Evolutionary conservation across 2,329 filamentous ascomycete species (phyloP).

Genomic region (Exophiala aquamarina): DNA sequence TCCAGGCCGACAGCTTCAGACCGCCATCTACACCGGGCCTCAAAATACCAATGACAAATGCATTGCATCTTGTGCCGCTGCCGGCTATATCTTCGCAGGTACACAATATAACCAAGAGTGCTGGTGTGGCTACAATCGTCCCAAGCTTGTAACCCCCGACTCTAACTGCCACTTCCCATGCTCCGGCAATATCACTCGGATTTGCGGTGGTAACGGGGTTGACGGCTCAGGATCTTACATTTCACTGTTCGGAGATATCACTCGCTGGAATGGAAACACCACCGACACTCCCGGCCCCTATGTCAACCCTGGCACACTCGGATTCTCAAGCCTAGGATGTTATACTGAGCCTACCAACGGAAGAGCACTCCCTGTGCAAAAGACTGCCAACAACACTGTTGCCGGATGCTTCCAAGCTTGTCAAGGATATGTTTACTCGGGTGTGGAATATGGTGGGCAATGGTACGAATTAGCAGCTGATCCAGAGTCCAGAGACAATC

Average conservation of each 20-base stretch:
- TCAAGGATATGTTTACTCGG: constrained; percentile 35
- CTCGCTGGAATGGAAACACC: constrained; percentile 18
- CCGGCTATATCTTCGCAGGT: constrained; percentile 29
- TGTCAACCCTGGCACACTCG: constrained; percentile 26
- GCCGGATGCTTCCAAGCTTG: constrained; percentile 20
- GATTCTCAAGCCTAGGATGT: constrained; percentile 39
- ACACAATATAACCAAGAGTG: constrained; percentile 35
- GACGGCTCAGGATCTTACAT: constrained; percentile 16
- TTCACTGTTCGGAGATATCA: constrained; percentile 24
- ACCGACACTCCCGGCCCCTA: constrained; percentile 22
- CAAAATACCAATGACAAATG: constrained; percentile 33
- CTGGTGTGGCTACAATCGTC: constrained; percentile 34
- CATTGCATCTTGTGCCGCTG: constrained; percentile 26
- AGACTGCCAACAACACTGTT: constrained; percentile 35
- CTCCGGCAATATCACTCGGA: constrained; percentile 26
- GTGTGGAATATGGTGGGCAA: constrained; percentile 41
- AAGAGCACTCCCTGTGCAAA: constrained; percentile 31
- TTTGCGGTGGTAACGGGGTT: constrained; percentile 29
- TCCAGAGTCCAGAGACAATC: not conserved
- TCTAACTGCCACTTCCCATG: constrained; percentile 29
- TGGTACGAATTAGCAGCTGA: constrained; percentile 21
- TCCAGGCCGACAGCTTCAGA: constrained; percentile 32
- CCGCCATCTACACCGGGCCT: constrained; percentile 26
- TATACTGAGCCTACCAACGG: constrained; percentile 38
- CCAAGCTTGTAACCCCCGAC: constrained; percentile 26